phyloP scores from a whole-genome alignment of 371 early-diverging fungal genomes.

The Quaeritorhiza haematococci region DNA sequence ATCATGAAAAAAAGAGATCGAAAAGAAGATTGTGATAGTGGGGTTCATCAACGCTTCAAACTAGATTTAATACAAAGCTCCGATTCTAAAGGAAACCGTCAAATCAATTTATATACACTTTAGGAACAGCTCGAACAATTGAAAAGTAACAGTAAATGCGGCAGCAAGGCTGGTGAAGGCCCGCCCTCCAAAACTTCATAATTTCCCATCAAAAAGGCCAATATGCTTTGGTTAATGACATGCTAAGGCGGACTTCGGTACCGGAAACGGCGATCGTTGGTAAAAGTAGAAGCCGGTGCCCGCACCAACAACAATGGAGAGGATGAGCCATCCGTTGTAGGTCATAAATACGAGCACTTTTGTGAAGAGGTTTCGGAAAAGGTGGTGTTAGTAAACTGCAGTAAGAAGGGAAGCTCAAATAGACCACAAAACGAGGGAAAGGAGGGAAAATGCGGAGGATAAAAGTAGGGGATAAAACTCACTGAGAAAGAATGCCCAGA shows the following conservation, averaged over 20 bases:
- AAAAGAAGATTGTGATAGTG: too few relatives aligned
- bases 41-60: too few relatives aligned
- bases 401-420: neutral
- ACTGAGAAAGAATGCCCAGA: neutral
- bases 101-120: too few relatives aligned
- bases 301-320: constrained; percentile 16
- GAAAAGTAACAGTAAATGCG: too few relatives aligned
- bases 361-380: constrained; percentile 1
- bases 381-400: neutral
- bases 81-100: too few relatives aligned
- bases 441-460: neutral
- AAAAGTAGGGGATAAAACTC: neutral
- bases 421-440: neutral
- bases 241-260: neutral
- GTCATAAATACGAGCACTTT: constrained; percentile 25
- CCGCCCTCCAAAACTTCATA: neutral
- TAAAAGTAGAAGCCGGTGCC: constrained; percentile 20
- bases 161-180: neutral
- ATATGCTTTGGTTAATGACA: neutral
- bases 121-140: too few relatives aligned
- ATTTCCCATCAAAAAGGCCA: neutral
- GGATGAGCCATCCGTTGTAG: constrained; percentile 16
- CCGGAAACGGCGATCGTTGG: neutral
- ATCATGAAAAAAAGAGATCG: too few relatives aligned
- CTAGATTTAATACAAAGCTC: too few relatives aligned